Evolutionary conservation across 2,329 filamentous ascomycete species (phyloP).

Genomic region (Colletotrichum sidae): DNA sequence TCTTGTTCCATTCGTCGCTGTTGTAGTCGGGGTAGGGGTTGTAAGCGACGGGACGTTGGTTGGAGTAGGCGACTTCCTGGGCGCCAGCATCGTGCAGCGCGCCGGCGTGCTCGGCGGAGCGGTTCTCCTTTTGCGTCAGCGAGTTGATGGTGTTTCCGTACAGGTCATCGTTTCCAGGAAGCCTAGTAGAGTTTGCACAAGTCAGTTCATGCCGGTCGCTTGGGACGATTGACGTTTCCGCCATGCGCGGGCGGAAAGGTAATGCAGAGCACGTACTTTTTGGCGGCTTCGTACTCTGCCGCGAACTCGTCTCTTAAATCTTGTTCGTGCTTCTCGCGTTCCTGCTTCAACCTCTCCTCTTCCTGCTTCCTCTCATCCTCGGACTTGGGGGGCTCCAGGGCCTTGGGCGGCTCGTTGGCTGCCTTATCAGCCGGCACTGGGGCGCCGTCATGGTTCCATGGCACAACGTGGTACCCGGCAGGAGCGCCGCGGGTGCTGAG

Average conservation of each 20-base stretch:
- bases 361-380: slow-evolving; percentile 36
- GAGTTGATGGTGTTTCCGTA: slow-evolving; percentile 67
- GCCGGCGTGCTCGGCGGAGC: slow-evolving; percentile 45
- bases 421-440: slow-evolving; percentile 7
- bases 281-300: slow-evolving; percentile 50
- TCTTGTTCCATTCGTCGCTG: slow-evolving; percentile 66
- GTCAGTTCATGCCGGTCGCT: slow-evolving; percentile 18
- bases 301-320: slow-evolving; percentile 46
- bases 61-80: slow-evolving; percentile 47
- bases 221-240: slow-evolving; percentile 34
- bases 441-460: slow-evolving; percentile 40
- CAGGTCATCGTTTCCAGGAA: slow-evolving; percentile 61
- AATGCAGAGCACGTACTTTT: slow-evolving; percentile 50
- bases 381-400: slow-evolving; percentile 29
- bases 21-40: slow-evolving; percentile 81
- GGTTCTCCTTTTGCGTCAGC: slow-evolving; percentile 55
- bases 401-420: slow-evolving; percentile 9
- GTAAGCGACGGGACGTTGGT: slow-evolving; percentile 66
- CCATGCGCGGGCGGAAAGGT: slow-evolving; percentile 3
- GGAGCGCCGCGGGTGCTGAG: slow-evolving; percentile 53
- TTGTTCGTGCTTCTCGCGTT: slow-evolving; percentile 44
- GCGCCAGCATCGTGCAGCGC: slow-evolving; percentile 34
- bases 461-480: slow-evolving; percentile 49
- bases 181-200: slow-evolving; percentile 43
- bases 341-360: slow-evolving; percentile 28